phyloP scores from a whole-genome alignment of 2,329 filamentous ascomycete species.

The Pseudogymnoascus sp. region DNA sequence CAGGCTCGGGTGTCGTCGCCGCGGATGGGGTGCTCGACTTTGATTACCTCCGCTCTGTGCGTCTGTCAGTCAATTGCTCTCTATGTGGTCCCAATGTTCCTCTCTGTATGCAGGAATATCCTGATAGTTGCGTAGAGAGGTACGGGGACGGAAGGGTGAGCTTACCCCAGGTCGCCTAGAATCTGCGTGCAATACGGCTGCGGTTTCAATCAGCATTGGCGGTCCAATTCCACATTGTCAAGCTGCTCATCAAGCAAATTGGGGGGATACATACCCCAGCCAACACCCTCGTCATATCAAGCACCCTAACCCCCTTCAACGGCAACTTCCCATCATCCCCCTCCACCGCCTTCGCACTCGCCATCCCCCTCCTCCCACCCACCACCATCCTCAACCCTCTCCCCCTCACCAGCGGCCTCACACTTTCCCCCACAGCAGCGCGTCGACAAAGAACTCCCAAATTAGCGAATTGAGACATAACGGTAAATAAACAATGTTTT shows the following conservation, averaged over 20 bases:
- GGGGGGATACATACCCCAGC: constrained; percentile 64
- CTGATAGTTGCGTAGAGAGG: constrained; percentile 8
- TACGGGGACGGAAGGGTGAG: constrained; percentile 15
- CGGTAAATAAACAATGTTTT: neutral
- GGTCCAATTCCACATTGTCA: neutral
- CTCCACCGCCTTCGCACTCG: constrained; percentile 15
- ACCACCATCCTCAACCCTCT: neutral
- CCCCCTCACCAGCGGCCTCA: neutral
- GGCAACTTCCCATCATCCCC: constrained; percentile 46
- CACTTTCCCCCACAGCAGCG: neutral
- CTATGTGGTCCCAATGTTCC: neutral
- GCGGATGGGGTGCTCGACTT: constrained; percentile 84
- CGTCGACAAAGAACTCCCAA: neutral
- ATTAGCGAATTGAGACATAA: neutral
- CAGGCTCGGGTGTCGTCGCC: constrained; percentile 94
- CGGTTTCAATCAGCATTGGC: constrained; percentile 4
- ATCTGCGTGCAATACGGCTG: constrained; percentile 98
- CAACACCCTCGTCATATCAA: constrained; percentile 95
- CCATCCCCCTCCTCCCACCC: neutral
- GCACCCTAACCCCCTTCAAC: constrained; percentile 75
- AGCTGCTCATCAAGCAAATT: neutral
- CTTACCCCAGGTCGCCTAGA: constrained; percentile 87
- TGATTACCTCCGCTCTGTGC: constrained; percentile 84
- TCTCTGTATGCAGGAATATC: constrained; percentile 21
- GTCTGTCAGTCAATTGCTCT: constrained; percentile 13